Evolutionary conservation across 1,284 basidiomycete genomes (phyloP).

Genomic region (Ceratobasidium sp.): DNA sequence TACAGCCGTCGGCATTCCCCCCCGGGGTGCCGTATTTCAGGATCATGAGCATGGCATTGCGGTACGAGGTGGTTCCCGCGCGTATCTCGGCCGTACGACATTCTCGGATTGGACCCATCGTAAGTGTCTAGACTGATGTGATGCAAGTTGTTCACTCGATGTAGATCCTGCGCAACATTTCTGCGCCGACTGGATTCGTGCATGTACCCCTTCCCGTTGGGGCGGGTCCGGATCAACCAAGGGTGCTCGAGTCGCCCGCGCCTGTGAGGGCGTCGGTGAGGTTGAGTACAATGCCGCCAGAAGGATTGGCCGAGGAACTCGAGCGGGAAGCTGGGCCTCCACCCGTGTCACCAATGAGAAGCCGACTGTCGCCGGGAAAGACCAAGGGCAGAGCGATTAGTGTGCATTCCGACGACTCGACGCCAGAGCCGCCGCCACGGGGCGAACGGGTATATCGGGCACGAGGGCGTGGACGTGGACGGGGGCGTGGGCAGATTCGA

Average conservation of each 20-base stretch:
- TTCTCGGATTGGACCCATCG: constrained; percentile 13
- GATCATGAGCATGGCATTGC: constrained; percentile 21
- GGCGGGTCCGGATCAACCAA: background rate
- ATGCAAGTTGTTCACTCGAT: background rate
- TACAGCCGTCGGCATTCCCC: constrained; percentile 15
- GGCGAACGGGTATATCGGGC: background rate
- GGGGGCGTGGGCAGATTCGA: background rate
- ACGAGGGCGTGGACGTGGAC: background rate
- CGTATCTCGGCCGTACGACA: constrained; percentile 11
- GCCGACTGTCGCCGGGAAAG: background rate
- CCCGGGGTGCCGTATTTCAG: constrained; percentile 27
- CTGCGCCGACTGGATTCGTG: background rate
- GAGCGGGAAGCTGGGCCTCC: background rate
- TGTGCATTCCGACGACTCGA: constrained; percentile 14
- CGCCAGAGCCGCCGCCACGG: background rate
- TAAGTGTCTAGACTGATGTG: background rate
- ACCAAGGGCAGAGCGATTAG: background rate
- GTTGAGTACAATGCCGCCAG: constrained; percentile 17
- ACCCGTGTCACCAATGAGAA: background rate
- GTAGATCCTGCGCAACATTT: constrained; percentile 24
- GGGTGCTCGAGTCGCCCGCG: constrained; percentile 2
- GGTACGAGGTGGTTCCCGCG: constrained; percentile 11
- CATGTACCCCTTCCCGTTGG: background rate
- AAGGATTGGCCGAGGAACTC: constrained; percentile 13
- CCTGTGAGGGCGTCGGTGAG: background rate